Base-by-base conservation (phyloP, 2,329 filamentous ascomycete genomes). In the Aspergillus sp. region DNA sequence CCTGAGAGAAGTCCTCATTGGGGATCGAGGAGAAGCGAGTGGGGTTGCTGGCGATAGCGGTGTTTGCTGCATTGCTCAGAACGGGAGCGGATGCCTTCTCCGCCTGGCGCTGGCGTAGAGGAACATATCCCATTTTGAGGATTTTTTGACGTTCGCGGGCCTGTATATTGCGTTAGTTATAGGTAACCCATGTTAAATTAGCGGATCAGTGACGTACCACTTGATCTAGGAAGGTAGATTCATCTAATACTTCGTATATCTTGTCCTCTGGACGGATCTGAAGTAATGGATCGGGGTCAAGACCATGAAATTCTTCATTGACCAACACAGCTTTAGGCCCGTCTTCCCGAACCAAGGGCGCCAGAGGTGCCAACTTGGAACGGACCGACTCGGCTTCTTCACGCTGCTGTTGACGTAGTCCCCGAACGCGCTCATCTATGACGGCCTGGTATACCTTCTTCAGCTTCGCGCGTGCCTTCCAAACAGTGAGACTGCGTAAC, bases 391-490 rank as follows among this genome's bases (percentile, higher is more conserved):
- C 75, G 41, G 90, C 90, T 70, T 89, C 87, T 59, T 87, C 84
- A 12, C 84, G 82, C 69, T 93, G 86, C 62, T 87, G 82, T 62
- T 84, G 84, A 62, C 84, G 83, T 61, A 96, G 76, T 52, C 84
- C 80, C 46, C 87, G 82, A 50, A 90, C 78, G 33, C 90, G 86
- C 64, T 85, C 87, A 56, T 86, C 84, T 61, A 89, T 83, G 61
- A 97, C 90, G 12, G 85, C 85, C 63, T 90, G 86, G 64, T 88
- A 93, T 15, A 97, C 87, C 61, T 85, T 87, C 64, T 86, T 87
- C 53, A 99, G 77, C 72, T 89, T 91, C 2, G 92, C 91, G 73
- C 90, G 92, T 35, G 95, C 91, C 77, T 98, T 98, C 87, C 91
- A 97, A 1, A 96, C 86, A 6, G 90, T 81, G 62, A 99, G 79